A percentile compares a stretch with the other conserved stretches of the same genome.
phyloP scores from a whole-genome alignment of 2,329 filamentous ascomycete species.

The Nothomitra cinnamomea region DNA sequence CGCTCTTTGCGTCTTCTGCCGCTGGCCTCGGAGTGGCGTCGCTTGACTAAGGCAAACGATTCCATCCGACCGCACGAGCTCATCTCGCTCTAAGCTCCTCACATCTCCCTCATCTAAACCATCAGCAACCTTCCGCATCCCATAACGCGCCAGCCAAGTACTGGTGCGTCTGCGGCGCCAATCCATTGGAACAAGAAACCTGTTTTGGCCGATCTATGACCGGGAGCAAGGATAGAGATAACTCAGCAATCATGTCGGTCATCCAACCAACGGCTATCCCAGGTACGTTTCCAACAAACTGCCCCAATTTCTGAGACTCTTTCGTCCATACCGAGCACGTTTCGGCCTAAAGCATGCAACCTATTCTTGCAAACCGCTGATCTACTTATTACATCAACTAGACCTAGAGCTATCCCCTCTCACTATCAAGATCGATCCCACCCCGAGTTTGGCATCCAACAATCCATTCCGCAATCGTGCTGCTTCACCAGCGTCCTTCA shows the following conservation, averaged over 20 bases:
- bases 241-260: constrained; percentile 1
- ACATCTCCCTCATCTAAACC: neutral
- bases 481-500: constrained; percentile 19
- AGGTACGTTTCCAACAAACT: neutral
- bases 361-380: neutral
- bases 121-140: neutral
- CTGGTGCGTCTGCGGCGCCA: too few species aligned
- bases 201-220: neutral
- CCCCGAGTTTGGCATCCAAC: constrained; percentile 22
- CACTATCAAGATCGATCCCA: neutral
- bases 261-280: neutral
- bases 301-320: neutral
- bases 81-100: neutral
- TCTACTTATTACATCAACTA: neutral
- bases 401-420: neutral
- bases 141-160: neutral
- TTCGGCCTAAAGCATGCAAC: neutral
- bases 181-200: neutral
- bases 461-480: constrained; percentile 33
- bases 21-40: neutral
- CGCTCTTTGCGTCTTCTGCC: neutral
- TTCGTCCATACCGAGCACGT: neutral
- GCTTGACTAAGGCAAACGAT: neutral
- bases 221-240: constrained; percentile 3
- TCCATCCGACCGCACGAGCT: neutral